Base-by-base conservation (phyloP, 306 rosid species). In the Vigna reflexopilosa region DNA sequence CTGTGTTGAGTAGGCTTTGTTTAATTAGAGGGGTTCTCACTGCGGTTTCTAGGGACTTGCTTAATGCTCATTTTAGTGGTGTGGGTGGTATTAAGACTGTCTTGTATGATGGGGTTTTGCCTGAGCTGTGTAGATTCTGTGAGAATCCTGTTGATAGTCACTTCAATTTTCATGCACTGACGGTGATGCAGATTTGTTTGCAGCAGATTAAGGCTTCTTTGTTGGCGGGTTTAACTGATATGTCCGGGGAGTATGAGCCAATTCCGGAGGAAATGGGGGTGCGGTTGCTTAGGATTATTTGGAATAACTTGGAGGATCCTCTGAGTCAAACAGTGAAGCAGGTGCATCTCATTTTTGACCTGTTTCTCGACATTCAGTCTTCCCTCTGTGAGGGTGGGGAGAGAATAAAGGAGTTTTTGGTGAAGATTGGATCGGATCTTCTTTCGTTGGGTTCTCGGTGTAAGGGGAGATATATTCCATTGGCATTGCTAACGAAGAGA, bases 281-380 rank as follows among this genome's bases (percentile, higher is more conserved):
- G 82, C 88, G 94, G 59, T 55, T 95, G 66, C 89, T 95, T 85
- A 83, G 83, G 84, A 87, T 93, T 63, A 85, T 93, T 70, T 95
- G 99, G 99, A 87, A 91, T 79, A 95, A 95, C 86, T 84, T 95
- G 83, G 99, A 95, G 75, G 98, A 95, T 82, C 96, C 98, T 70
- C 84, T 95, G 77, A 95, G 94, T 87, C 99, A 95, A 81, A 95
- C 99, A 2, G 99, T 95, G 84, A 95, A 87, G 58, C 99, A 95
- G 82, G 97, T 91, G 79, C 99, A 93, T 85, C 91, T 91, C 36
- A 85, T 93, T 80, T 95, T 95, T 68, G 91, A 95, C 85, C 97
- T 95, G 65, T 91, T 89, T 82, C 65, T 95, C 70, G 99, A 95
- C 83, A 93, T 95, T 85, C 97, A 91, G 51, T 90, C 96, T 19